Conservation (phyloP, 148 eudicot genomes). For the Limonium bicolor region DNA sequence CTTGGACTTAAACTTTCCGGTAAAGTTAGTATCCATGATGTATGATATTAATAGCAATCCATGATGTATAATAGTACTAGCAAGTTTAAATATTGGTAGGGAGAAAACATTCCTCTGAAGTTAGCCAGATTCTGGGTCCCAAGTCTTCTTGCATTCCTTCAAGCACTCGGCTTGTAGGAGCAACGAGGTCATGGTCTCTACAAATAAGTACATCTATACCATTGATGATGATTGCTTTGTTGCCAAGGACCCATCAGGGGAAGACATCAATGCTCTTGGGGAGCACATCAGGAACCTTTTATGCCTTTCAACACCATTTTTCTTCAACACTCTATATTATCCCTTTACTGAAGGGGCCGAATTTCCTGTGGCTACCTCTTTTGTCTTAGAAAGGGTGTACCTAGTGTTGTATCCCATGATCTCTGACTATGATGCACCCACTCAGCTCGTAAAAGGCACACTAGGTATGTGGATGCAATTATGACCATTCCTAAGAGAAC, state of each 20-base stretch:
- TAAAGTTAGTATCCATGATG: too few species aligned
- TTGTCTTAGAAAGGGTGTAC: constrained; percentile 43
- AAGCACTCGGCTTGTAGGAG: constrained; percentile 62
- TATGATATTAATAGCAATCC: too few species aligned
- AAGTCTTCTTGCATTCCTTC: constrained; percentile 49
- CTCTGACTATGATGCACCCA: constrained; percentile 64
- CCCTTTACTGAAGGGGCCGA: constrained; percentile 56
- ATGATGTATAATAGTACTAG: too few species aligned
- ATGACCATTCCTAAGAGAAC: constrained; percentile 51
- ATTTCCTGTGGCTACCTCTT: constrained; percentile 68
- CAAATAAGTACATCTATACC: constrained; percentile 53
- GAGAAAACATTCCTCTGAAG: too few species aligned
- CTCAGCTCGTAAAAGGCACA: constrained; percentile 50
- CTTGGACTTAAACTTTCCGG: too few species aligned
- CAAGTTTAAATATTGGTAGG: too few species aligned
- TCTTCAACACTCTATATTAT: constrained; percentile 58
- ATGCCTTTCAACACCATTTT: constrained; percentile 45
- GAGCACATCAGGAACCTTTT: constrained; percentile 53
- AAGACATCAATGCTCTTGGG: constrained; percentile 44
- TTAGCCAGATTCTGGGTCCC: constrained; percentile 43
- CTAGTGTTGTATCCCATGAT: constrained; percentile 62
- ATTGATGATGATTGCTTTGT: constrained; percentile 72
- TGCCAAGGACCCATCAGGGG: constrained; percentile 50
- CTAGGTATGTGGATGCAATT: constrained; percentile 51
- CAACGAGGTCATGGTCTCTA: constrained; percentile 54